A percentile compares a stretch with the other conserved stretches of the same genome.
Conservation (phyloP, 257 asterid species). For the Ligustrum vulgare region DNA sequence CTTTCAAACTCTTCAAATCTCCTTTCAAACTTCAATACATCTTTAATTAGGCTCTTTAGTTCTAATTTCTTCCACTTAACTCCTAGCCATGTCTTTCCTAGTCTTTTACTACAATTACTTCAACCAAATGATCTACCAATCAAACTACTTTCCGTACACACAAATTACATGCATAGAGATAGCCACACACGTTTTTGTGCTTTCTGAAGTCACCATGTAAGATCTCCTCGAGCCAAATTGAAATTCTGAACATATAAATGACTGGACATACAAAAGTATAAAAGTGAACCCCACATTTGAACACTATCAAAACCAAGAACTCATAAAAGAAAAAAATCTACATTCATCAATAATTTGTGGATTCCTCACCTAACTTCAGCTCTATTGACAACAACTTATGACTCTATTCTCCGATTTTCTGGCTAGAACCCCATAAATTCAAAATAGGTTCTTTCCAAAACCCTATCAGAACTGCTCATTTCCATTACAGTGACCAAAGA, state of each 20-base stretch:
- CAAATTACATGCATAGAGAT: background rate
- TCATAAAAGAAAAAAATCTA: background rate
- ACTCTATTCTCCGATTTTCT: no score
- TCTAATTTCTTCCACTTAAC: no score
- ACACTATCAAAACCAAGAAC: background rate
- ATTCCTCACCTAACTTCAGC: background rate
- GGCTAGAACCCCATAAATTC: background rate
- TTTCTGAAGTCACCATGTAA: background rate
- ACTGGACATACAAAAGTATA: slow-evolving; percentile 5
- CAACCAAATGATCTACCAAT: background rate
- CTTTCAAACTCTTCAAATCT: no score
- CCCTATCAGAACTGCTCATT: slow-evolving; percentile 9
- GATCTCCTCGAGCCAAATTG: background rate
- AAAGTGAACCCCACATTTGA: background rate
- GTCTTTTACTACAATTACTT: background rate
- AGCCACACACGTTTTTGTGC: background rate
- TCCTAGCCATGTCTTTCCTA: background rate
- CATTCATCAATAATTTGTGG: background rate
- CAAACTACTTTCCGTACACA: background rate
- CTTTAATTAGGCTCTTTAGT: no score
- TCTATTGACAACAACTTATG: background rate
- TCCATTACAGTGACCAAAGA: slow-evolving; percentile 21
- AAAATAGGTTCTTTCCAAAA: background rate
- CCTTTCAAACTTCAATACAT: no score
- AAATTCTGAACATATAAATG: slow-evolving; percentile 6